Percentiles rank a stretch among this genome's conserved stretches.
phyloP scores from a whole-genome alignment of 2,329 filamentous ascomycete genomes.

The Daldinia sp. region DNA sequence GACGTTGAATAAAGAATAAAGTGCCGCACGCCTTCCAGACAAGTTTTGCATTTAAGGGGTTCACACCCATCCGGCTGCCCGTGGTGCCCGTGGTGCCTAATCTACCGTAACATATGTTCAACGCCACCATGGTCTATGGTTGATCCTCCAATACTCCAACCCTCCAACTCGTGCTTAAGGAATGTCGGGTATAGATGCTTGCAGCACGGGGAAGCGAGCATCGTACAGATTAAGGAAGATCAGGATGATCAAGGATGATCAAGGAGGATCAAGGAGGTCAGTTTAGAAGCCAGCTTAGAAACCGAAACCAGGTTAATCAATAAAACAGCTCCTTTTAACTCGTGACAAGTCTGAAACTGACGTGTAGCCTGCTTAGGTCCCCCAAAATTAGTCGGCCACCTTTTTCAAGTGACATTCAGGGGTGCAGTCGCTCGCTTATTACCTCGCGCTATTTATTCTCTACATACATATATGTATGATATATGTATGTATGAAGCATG shows the following conservation, averaged over 20 bases:
- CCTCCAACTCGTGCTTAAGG: not conserved
- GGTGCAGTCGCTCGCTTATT: slow-evolving; percentile 7
- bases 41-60: not conserved
- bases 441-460: not conserved
- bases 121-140: not conserved
- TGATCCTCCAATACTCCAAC: not conserved
- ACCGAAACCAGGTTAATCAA: not conserved
- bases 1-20: slow-evolving; percentile 7
- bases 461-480: not conserved
- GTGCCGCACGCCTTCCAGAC: slow-evolving; percentile 11
- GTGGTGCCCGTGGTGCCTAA: not conserved
- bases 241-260: not conserved
- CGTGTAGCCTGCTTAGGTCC: not conserved
- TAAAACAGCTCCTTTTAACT: not conserved
- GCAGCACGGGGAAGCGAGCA: not conserved
- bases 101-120: not conserved
- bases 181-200: not conserved
- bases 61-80: not conserved
- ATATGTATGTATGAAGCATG: not conserved
- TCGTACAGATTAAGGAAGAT: not conserved
- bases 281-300: not conserved
- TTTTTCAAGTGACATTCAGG: slow-evolving; percentile 19
- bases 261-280: not conserved
- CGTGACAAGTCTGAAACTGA: not conserved
- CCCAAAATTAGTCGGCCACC: not conserved